A percentile compares a stretch with the other conserved stretches of the same genome.
Evolutionary conservation across 768 basidiomycete genomes (phyloP).

Genomic region (Mycena rebaudengoi): DNA sequence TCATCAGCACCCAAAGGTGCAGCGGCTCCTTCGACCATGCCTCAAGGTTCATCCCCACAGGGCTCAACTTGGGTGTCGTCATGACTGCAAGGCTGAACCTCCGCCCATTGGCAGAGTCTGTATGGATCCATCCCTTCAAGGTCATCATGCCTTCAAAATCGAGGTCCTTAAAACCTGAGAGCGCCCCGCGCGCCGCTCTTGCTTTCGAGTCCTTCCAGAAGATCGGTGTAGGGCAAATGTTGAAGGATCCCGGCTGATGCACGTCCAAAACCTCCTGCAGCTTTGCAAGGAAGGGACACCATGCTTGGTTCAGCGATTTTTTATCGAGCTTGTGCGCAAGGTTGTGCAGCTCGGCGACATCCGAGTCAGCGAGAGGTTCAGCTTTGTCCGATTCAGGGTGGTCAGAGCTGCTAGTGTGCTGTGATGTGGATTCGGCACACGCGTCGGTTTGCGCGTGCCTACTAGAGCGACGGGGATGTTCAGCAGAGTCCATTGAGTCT

Average conservation of each 20-base stretch:
- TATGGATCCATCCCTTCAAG: not conserved
- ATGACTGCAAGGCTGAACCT: not conserved
- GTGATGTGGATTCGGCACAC: no score
- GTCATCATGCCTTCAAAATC: not conserved
- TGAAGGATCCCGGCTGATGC: not conserved
- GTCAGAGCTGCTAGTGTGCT: no score
- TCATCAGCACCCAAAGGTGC: not conserved
- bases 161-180: not conserved
- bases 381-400: no score
- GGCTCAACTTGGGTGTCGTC: not conserved
- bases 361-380: no score
- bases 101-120: not conserved
- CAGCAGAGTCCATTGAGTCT: no score
- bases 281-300: no score
- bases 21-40: no score
- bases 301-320: no score
- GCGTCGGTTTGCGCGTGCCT: no score
- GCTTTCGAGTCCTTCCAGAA: not conserved
- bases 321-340: no score
- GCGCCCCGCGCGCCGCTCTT: not conserved
- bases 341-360: no score
- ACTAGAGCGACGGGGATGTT: no score
- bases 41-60: not conserved
- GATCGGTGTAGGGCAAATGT: not conserved
- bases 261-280: not conserved